Base-by-base conservation (phyloP, 805 yeast species). In the Kodamaea fukazawae region DNA sequence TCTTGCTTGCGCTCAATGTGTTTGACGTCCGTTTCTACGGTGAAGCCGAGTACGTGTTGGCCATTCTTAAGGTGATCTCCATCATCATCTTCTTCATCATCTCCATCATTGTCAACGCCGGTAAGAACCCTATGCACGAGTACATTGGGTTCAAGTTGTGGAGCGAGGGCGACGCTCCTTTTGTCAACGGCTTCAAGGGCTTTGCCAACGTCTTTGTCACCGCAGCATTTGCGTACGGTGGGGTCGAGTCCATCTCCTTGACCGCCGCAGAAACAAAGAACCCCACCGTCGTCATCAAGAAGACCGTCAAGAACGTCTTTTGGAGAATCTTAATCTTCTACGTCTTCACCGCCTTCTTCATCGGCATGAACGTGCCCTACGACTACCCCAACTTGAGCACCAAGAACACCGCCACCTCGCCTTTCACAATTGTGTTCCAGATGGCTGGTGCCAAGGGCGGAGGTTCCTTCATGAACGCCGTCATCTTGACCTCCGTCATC, bases 341-440 rank as follows among this genome's bases (percentile, higher is more conserved):
- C 51, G 51, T 65, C 32, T 45, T 61, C 49, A 70, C 71, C 16
- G 58, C 70, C 10, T 61, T 68, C 50, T 60, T 67, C 28, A 67
- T 68, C 43, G 67, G 71, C 14, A 63, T 67, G 26, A 59, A 65
- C 43, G 70, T 65, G 20, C 46, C 54, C 38, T 57, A 65, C 26
- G 56, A 46, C 17, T 56, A 57, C 43, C 46, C 46, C 2, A 42
- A 42, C 15, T 59, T 65, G 48, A 26, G 46, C 32, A 61, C 57
- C 17, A 28, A 13, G 15, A 33, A 32, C 10, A 43, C 52, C 16
- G 61, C 75, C 49, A 84, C 84, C 17, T 80, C 89, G 13, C 93
- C 96, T 0, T 86, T 83, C 53, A 93, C 86, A 37, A 78, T 88
- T 51, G 91, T 91, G 2, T 87, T 88, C 88, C 73, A 72, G 61